phyloP scores from a whole-genome alignment of 2,329 filamentous ascomycete genomes.

The Aspergillus proliferans region DNA sequence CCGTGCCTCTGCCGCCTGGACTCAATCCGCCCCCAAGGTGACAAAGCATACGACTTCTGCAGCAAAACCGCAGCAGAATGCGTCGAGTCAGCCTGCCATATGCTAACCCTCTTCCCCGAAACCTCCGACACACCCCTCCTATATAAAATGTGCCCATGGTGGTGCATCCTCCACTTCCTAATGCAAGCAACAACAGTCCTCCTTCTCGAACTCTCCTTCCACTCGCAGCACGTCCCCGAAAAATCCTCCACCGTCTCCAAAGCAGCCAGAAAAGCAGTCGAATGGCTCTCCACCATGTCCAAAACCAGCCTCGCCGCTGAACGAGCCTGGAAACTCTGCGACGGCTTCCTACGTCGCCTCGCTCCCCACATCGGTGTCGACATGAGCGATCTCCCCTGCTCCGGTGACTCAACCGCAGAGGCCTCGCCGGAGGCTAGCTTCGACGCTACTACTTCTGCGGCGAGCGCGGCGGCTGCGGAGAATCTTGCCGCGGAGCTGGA shows the following conservation, averaged over 20 bases:
- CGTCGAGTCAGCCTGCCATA: constrained; percentile 37
- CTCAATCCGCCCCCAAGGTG: constrained; percentile 24
- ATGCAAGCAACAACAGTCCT: constrained; percentile 41
- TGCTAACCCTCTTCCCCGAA: constrained; percentile 37
- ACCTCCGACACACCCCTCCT: constrained; percentile 31
- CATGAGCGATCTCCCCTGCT: constrained; percentile 24
- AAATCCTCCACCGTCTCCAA: constrained; percentile 31
- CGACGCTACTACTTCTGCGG: constrained; percentile 12
- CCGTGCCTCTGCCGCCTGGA: constrained; percentile 39
- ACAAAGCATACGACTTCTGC: constrained; percentile 32
- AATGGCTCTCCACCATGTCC: constrained; percentile 30
- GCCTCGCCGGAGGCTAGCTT: constrained; percentile 12
- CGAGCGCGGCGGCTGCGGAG: constrained; percentile 5
- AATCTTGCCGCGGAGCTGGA: constrained; percentile 16
- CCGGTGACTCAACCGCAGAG: constrained; percentile 18
- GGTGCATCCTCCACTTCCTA: constrained; percentile 39
- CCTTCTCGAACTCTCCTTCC: constrained; percentile 39
- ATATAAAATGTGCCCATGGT: constrained; percentile 38
- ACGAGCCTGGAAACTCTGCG: constrained; percentile 31
- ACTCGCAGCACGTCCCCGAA: constrained; percentile 38
- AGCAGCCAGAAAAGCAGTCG: constrained; percentile 28
- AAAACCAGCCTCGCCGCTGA: constrained; percentile 24
- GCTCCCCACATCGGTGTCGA: constrained; percentile 26
- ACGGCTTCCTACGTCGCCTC: constrained; percentile 29
- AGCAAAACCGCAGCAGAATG: constrained; percentile 35